Conservation (phyloP, 306 rosid species). For the Castanopsis chinensis region DNA sequence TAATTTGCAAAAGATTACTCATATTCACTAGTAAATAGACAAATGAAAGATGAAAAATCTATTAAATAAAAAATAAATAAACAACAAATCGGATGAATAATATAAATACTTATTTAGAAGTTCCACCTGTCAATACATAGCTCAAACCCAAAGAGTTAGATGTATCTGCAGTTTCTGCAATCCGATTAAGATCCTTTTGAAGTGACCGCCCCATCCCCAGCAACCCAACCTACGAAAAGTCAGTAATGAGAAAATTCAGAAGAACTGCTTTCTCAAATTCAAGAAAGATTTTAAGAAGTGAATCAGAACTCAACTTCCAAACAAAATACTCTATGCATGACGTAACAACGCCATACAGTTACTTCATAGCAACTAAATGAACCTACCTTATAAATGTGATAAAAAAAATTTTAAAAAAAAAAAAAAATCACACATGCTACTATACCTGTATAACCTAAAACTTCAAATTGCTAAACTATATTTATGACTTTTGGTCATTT, state of each 20-base stretch:
- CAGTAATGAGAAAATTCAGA: conserved; percentile 14
- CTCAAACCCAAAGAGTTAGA: conserved; percentile 79
- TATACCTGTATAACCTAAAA: background rate
- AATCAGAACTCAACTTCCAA: background rate
- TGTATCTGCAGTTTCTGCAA: conserved; percentile 89
- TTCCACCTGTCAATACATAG: conserved; percentile 82
- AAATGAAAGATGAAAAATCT: background rate
- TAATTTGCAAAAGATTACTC: conserved; percentile 5
- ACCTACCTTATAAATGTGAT: background rate
- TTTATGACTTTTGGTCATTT: background rate
- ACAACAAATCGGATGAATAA: conserved; percentile 5
- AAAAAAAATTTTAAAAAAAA: background rate
- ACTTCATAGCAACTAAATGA: background rate
- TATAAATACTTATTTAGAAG: conserved; percentile 13
- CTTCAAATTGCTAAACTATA: background rate
- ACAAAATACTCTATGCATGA: background rate
- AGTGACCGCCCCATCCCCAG: conserved; percentile 86
- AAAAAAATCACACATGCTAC: background rate
- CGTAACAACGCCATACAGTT: background rate
- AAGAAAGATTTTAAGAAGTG: conserved; percentile 11
- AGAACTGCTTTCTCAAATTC: conserved; percentile 10
- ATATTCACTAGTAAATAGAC: background rate
- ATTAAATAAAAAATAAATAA: conserved; percentile 6
- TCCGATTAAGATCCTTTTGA: conserved; percentile 87
- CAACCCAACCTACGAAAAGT: conserved; percentile 69